A percentile compares a stretch with the other conserved stretches of the same genome.
phyloP scores from a whole-genome alignment of 768 basidiomycete genomes.

The Lactarius trivialis region DNA sequence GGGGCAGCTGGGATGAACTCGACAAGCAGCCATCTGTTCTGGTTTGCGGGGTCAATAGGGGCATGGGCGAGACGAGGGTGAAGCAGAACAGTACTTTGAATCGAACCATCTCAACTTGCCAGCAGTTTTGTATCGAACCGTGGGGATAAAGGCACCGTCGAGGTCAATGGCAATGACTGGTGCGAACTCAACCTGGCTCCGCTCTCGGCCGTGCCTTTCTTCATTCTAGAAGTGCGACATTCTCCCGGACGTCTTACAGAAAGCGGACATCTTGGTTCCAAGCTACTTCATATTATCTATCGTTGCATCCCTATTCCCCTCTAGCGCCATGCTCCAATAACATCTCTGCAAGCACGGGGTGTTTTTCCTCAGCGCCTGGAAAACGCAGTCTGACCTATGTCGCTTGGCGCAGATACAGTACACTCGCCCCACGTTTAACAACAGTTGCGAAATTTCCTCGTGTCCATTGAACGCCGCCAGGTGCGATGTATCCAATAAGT shows the following conservation, averaged over 20 bases:
- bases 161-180: not conserved
- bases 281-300: not conserved
- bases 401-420: not conserved
- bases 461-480: not conserved
- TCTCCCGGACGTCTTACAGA: not conserved
- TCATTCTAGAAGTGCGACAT: not conserved
- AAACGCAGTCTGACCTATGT: not conserved
- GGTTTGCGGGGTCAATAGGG: not conserved
- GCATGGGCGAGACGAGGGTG: not conserved
- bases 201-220: not conserved
- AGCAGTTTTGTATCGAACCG: not conserved
- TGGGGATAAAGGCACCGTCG: not conserved
- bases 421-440: not conserved
- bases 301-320: not conserved
- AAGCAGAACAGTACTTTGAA: conserved; percentile 3
- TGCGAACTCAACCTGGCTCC: too few relatives aligned
- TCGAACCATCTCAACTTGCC: conserved; percentile 15
- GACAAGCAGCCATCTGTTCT: conserved; percentile 88
- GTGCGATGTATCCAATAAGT: not conserved
- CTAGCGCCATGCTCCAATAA: not conserved
- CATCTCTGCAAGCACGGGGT: not conserved
- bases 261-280: not conserved
- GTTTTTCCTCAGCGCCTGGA: not conserved
- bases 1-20: conserved; percentile 75
- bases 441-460: not conserved